These are phyloP conservation scores for Globisporangium acanthophoron DNA, from an alignment of 352 stramenopile species.

Conservation along the genomic window DNA sequence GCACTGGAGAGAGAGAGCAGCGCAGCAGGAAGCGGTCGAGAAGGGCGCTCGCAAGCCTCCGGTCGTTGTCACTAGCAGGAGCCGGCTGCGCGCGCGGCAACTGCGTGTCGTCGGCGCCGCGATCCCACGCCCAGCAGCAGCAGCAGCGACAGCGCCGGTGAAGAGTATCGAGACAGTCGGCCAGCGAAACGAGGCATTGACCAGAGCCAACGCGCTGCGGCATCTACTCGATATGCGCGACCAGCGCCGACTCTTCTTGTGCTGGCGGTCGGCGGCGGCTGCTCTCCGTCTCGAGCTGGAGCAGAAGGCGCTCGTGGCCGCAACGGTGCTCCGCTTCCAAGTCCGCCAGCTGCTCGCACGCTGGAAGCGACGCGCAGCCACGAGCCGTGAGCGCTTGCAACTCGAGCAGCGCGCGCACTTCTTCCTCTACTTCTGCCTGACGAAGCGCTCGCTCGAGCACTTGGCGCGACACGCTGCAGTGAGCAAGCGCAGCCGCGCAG, in stretches of 20 bases:
- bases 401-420: slow-evolving; percentile 13
- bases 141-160: neutral
- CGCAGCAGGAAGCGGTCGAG: neutral
- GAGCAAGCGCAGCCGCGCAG: neutral
- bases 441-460: slow-evolving; percentile 11
- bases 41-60: neutral
- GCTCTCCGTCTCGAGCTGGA: neutral
- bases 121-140: neutral
- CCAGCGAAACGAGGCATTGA: neutral
- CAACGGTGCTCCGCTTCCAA: slow-evolving; percentile 1
- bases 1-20: slow-evolving; percentile 7
- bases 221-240: neutral
- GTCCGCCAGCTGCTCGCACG: neutral
- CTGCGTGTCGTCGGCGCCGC: neutral
- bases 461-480: slow-evolving; percentile 2
- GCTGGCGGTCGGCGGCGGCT: neutral
- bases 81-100: neutral
- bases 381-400: neutral
- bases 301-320: neutral
- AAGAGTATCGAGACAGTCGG: neutral
- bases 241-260: neutral
- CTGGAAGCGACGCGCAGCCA: slow-evolving; percentile 1
- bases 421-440: slow-evolving; percentile 17
- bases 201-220: neutral
- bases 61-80: neutral